These are phyloP conservation scores for Penicillium oxalicum DNA, from an alignment of 2,329 filamentous ascomycete species.

Conservation along the genomic window DNA sequence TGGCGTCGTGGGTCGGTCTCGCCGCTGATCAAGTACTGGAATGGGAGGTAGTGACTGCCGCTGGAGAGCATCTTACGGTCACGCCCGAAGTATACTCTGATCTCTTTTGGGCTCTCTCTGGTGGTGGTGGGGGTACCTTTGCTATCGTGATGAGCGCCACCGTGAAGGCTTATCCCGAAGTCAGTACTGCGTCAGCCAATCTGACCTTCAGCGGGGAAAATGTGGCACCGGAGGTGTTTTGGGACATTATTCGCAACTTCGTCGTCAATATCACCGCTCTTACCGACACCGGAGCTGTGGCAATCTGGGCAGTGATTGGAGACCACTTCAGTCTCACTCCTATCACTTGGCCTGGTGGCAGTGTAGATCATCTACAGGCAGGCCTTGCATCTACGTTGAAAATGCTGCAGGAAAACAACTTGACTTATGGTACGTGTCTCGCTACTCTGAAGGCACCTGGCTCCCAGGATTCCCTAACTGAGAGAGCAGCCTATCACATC, in stretches of 20 bases:
- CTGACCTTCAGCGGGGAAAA: conserved; percentile 4
- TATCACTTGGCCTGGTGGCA: conserved; percentile 4
- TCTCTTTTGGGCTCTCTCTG: conserved; percentile 20
- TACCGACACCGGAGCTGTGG: conserved; percentile 8
- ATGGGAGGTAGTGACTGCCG: conserved; percentile 37
- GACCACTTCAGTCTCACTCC: conserved; percentile 3
- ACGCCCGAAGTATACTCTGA: conserved; percentile 13
- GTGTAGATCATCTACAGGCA: conserved; percentile 1
- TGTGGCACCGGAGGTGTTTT: conserved; percentile 2
- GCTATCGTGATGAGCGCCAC: conserved; percentile 12
- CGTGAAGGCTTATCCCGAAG: conserved; percentile 10
- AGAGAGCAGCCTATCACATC: conserved; percentile 6
- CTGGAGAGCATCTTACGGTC: conserved; percentile 13
- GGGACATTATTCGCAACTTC: conserved; percentile 1
- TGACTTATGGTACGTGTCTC: conserved; percentile 5
- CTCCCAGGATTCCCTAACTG: background rate
- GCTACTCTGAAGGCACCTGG: background rate
- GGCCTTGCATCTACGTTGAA: background rate
- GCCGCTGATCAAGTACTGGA: conserved; percentile 31
- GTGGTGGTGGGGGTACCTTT: conserved; percentile 17
- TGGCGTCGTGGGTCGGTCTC: conserved; percentile 38
- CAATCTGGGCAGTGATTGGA: conserved; percentile 5
- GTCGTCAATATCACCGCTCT: conserved; percentile 5
- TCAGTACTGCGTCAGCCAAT: conserved; percentile 6
- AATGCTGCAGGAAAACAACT: background rate